phyloP scores from a whole-genome alignment of 2,329 filamentous ascomycete species.

The Penicillium glabrum region DNA sequence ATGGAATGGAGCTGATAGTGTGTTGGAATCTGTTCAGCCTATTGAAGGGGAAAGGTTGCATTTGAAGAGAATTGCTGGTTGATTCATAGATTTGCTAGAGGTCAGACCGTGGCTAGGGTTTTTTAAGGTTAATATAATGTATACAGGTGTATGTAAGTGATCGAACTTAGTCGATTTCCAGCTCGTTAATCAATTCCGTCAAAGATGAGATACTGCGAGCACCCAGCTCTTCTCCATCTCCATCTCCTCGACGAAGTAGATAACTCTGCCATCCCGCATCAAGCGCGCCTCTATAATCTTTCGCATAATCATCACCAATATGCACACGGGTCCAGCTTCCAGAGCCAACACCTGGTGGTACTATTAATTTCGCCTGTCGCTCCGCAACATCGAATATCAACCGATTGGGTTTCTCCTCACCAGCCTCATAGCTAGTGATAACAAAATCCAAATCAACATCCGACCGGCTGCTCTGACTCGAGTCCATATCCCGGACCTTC shows the following conservation, averaged over 20 bases:
- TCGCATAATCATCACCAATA: constrained; percentile 46
- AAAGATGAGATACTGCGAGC: constrained; percentile 22
- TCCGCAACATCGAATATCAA: constrained; percentile 42
- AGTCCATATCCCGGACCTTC: not conserved
- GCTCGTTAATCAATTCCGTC: constrained; percentile 22
- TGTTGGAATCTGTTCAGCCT: not conserved
- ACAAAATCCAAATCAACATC: constrained; percentile 43
- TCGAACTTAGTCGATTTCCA: constrained; percentile 7
- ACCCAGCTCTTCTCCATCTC: not conserved
- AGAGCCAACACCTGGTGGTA: not conserved
- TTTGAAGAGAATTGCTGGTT: not conserved
- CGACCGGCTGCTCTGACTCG: not conserved
- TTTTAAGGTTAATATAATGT: not conserved
- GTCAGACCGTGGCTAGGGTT: not conserved
- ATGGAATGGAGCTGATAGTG: constrained; percentile 1
- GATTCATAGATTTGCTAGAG: not conserved
- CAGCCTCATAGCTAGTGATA: constrained; percentile 49
- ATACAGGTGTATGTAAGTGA: not conserved
- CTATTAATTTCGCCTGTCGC: constrained; percentile 27
- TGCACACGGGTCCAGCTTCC: constrained; percentile 37
- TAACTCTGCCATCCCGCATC: constrained; percentile 41
- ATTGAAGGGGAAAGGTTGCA: not conserved
- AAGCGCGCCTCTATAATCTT: constrained; percentile 42
- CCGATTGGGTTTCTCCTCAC: constrained; percentile 43
- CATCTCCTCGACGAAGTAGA: constrained; percentile 27